Base-by-base conservation (phyloP, 129 eudicot species). In the Tanacetum coccineum region DNA sequence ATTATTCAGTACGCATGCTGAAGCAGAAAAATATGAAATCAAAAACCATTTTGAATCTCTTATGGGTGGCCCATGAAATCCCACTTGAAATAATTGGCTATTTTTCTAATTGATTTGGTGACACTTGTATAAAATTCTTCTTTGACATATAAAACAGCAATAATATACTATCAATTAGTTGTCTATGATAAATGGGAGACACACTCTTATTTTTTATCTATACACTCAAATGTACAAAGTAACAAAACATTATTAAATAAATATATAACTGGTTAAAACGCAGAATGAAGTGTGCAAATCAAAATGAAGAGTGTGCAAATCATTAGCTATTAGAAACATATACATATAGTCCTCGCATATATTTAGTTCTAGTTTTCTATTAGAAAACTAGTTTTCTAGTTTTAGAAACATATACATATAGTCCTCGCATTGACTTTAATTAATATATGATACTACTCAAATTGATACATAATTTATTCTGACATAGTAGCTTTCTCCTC, bases 51-150 rank as follows among this genome's bases (percentile, higher is more conserved):
- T 60, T 30, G 25, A 60, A 53, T 62, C 46, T 51, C 77, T 63
- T 51, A 72, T 72, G 36, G 70, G 64, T 63, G 64, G 55, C 64
- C 64, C 77, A 72, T 72, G 64, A 73, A 73, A 63, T 73, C 71
- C 71, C 55, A 73, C 77, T 73, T 53, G 71, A 64, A 63, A 73
- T 52, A 53, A 40, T 64, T 22, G 46, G 21, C 25, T 73, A 17
- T 73, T 73, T 28, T 73, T 64, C 64, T n/a, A 1, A 64, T 42
- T 54, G 14, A 21, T 21, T 14, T 61, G 13, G 70, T 4, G 67
- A 61, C 62, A 59, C 62, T 40, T 63, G 70, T 73, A 62, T 42
- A 42, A 40, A 63, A 42, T 15, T 63, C 42, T 63, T 64, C 45
- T 52, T 64, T 73, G 71, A 73, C 77, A 47, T 26, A 61, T 59